A percentile compares a stretch with the other conserved stretches of the same genome.
Conservation (phyloP, 2,329 filamentous ascomycete genomes). For the Metarhizium brunneum region DNA sequence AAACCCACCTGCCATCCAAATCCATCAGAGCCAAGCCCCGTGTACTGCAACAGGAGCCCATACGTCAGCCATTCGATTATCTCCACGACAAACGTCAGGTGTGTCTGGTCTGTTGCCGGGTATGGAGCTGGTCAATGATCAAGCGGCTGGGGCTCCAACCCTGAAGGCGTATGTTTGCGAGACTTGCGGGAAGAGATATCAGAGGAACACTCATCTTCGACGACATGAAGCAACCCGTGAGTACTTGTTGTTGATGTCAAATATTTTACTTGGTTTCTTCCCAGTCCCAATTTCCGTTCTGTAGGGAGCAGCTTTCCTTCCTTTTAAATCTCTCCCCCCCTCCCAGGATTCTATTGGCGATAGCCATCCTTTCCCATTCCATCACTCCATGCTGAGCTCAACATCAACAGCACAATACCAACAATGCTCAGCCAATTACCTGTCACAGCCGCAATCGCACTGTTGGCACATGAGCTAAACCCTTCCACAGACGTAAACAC, state of each 20-base stretch:
- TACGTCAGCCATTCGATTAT: no score
- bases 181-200: constrained; percentile 16
- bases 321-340: no score
- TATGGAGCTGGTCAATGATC: not conserved
- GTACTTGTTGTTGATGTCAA: not conserved
- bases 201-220: constrained; percentile 17
- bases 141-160: not conserved
- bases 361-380: no score
- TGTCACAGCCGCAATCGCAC: not conserved
- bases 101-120: not conserved
- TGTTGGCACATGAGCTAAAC: not conserved
- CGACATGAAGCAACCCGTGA: constrained; percentile 18
- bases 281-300: no score
- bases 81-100: not conserved
- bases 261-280: no score
- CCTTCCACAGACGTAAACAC: not conserved
- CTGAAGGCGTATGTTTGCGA: not conserved
- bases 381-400: no score
- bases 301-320: constrained; percentile 1
- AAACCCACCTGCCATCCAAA: no score
- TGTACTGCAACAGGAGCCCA: no score
- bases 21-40: no score
- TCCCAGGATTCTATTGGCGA: no score
- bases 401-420: not conserved
- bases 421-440: not conserved